These are phyloP conservation scores for Panaeolus cyanescens DNA, from an alignment of 768 basidiomycete genomes.

Conservation along the genomic window DNA sequence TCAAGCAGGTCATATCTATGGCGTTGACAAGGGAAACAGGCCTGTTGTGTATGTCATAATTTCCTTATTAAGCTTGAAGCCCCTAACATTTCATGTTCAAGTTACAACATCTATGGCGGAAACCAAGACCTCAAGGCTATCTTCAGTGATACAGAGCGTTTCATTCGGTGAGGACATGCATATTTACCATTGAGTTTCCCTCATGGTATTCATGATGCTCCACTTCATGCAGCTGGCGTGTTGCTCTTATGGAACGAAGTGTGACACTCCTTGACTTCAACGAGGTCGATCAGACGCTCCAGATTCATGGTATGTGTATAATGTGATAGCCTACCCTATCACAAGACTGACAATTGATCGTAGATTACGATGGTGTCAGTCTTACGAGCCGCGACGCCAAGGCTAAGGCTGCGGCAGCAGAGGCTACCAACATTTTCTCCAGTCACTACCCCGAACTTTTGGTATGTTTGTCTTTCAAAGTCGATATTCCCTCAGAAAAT, in stretches of 20 bases:
- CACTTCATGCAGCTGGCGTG: constrained; percentile 61
- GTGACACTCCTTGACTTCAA: constrained; percentile 68
- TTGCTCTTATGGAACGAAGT: constrained; percentile 74
- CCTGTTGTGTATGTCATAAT: constrained; percentile 63
- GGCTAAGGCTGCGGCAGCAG: constrained; percentile 75
- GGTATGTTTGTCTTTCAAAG: constrained; percentile 35
- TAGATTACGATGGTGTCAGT: constrained; percentile 78
- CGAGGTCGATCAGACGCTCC: constrained; percentile 70
- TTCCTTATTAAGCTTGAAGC: neutral
- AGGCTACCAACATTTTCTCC: constrained; percentile 74
- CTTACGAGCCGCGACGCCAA: constrained; percentile 68
- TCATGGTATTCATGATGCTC: constrained; percentile 11
- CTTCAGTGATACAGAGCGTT: constrained; percentile 77
- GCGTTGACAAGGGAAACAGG: constrained; percentile 68
- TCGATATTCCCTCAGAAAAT: neutral
- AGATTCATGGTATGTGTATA: constrained; percentile 60
- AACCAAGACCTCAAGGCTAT: constrained; percentile 64
- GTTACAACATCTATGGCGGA: constrained; percentile 81
- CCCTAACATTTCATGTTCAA: constrained; percentile 23
- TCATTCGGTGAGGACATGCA: constrained; percentile 56
- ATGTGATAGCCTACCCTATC: neutral
- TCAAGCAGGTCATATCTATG: constrained; percentile 61
- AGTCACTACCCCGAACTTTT: constrained; percentile 81
- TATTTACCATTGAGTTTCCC: neutral
- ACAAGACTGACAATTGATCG: neutral